Evolutionary conservation across 2,329 filamentous ascomycete species (phyloP), one percentile per base, ranked within the genome.

Genomic region (Setomelanomma holmii): DNA sequence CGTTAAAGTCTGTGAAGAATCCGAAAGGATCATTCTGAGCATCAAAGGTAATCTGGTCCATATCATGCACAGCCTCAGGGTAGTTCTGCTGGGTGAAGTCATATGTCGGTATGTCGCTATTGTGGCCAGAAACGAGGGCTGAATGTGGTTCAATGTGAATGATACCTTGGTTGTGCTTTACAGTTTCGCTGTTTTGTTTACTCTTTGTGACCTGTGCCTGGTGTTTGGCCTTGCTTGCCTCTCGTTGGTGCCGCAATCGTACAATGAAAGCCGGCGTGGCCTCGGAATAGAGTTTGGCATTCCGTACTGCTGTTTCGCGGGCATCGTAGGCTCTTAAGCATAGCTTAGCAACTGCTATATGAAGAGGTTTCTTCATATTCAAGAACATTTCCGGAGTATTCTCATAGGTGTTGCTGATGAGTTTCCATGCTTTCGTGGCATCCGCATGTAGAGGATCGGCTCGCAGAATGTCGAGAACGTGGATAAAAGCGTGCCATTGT

Each of bases 401-500:
- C 24, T 69, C 63, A 51, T 76, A 77, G 3, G 70, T 61, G 4
- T 45, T 67, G 5, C 65, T 55, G n/a, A 72, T 58, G 10, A 63
- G 53, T 6, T 56, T 39, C 70, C 79, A 78, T 0, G 74, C 78
- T 16, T 72, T 60, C 0, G 68, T 64, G 0, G 64, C 64, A 17
- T 61, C 61, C 0, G 60, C 58, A 0, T 50, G 56, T 6, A 69
- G 63, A 11, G 74, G 64, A 52, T 70, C 45, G 49, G 66, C 61
- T 65, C 73, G 57, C 44, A 77, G 60, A 36, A 68, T 69, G 60
- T 76, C 66, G 3, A 86, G 71, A 4, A 84, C 76, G 59, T 84
- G 85, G 1, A 83, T 83, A 23, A 86, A 73, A 1, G 82, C 80
- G 58, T 85, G 83, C 84, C 34, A 36, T 17, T 36, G 34, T n/a